phyloP scores from a whole-genome alignment of 2,329 filamentous ascomycete genomes.

The Orbilia quercus region DNA sequence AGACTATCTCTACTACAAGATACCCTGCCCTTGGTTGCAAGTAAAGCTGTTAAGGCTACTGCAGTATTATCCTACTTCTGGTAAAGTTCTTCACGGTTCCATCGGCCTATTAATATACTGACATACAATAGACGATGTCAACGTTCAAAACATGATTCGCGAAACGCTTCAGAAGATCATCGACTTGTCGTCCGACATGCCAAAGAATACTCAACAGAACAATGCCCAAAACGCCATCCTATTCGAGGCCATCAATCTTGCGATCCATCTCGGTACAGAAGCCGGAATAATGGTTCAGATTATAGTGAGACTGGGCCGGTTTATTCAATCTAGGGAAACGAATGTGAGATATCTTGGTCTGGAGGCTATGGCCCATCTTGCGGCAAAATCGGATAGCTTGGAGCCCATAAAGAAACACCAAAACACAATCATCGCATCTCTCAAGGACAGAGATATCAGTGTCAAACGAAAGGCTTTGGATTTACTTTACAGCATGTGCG shows the following conservation, averaged over 20 bases:
- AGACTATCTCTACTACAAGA: slow-evolving; percentile 98
- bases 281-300: slow-evolving; percentile 96
- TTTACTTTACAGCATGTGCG: slow-evolving; percentile 99
- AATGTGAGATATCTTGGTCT: slow-evolving; percentile 96
- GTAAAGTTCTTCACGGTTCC: slow-evolving; percentile 66
- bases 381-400: slow-evolving; percentile 89
- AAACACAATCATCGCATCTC: slow-evolving; percentile 90
- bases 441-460: slow-evolving; percentile 96
- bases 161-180: slow-evolving; percentile 91
- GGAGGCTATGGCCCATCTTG: slow-evolving; percentile 98
- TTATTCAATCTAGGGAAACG: slow-evolving; percentile 95
- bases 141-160: slow-evolving; percentile 89
- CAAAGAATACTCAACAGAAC: slow-evolving; percentile 99
- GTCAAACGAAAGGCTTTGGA: slow-evolving; percentile 95
- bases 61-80: slow-evolving; percentile 95
- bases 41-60: slow-evolving; percentile 90
- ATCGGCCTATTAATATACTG: slow-evolving; percentile 56
- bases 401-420: slow-evolving; percentile 99
- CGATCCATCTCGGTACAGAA: slow-evolving; percentile 96
- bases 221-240: slow-evolving; percentile 98
- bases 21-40: slow-evolving; percentile 98
- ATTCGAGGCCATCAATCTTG: slow-evolving; percentile 98
- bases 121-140: slow-evolving; percentile 77
- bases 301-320: slow-evolving; percentile 87
- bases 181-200: slow-evolving; percentile 88